Evolutionary conservation across 805 yeast species (phyloP).

Genomic region (Debaryomyces castellii): DNA sequence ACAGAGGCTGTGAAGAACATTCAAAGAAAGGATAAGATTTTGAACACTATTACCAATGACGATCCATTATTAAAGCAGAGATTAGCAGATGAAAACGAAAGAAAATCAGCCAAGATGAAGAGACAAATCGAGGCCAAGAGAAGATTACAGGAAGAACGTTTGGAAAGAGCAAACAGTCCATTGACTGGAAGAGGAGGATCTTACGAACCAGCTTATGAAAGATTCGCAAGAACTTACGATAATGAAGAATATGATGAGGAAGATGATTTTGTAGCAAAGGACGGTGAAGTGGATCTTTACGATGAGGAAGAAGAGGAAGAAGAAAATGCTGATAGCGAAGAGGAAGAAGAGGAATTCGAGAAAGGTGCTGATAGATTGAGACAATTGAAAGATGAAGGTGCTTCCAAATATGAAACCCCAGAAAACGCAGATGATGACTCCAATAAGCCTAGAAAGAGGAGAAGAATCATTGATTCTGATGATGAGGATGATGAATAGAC

Average conservation of each 20-base stretch:
- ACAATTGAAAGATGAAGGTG: constrained; percentile 55
- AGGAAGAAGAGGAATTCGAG: constrained; percentile 49
- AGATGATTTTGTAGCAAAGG: constrained; percentile 45
- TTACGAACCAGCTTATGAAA: constrained; percentile 36
- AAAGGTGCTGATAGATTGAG: constrained; percentile 60
- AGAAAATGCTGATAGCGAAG: constrained; percentile 42
- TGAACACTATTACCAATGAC: constrained; percentile 52
- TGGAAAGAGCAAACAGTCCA: constrained; percentile 47
- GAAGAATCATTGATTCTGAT: constrained; percentile 50
- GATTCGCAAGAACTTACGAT: constrained; percentile 37
- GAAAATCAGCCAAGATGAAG: constrained; percentile 57
- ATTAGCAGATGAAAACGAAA: constrained; percentile 62
- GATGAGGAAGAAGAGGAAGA: too few relatives aligned
- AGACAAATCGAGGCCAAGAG: constrained; percentile 64
- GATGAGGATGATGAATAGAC: constrained; percentile 43
- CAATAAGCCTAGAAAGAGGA: constrained; percentile 37
- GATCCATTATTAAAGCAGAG: constrained; percentile 74
- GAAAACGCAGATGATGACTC: constrained; percentile 31
- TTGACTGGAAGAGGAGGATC: constrained; percentile 7
- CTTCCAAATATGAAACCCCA: constrained; percentile 42
- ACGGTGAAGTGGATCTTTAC: constrained; percentile 32
- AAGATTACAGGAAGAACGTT: constrained; percentile 57
- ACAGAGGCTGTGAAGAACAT: constrained; percentile 64
- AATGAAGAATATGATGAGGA: constrained; percentile 38
- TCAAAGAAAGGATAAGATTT: constrained; percentile 47